Evolutionary conservation across 2,329 filamentous ascomycete species (phyloP).

Genomic region (Acrocalymma vagum): DNA sequence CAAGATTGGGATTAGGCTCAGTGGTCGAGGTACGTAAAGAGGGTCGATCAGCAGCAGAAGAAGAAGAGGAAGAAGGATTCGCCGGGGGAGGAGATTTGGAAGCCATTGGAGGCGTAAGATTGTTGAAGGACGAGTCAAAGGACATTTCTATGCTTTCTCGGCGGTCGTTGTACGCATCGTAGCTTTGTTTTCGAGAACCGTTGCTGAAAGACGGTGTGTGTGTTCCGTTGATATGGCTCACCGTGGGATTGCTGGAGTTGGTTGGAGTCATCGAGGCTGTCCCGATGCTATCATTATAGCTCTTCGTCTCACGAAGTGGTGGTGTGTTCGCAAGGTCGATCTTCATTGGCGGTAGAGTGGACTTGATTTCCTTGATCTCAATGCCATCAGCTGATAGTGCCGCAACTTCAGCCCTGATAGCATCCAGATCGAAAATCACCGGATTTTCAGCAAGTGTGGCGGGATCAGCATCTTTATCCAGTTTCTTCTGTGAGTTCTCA

Average conservation of each 20-base stretch:
- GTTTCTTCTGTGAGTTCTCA: constrained; percentile 62
- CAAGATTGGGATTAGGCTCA: constrained; percentile 19
- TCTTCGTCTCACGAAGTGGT: constrained; percentile 50
- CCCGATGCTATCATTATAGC: constrained; percentile 48
- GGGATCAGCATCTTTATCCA: constrained; percentile 52
- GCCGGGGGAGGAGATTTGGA: constrained; percentile 12
- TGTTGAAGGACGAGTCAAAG: constrained; percentile 51
- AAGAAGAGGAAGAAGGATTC: constrained; percentile 21
- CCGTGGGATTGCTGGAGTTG: constrained; percentile 25
- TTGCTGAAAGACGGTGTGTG: constrained; percentile 12
- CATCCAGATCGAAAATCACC: constrained; percentile 94
- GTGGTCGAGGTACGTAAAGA: constrained; percentile 39
- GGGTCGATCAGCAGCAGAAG: constrained; percentile 29
- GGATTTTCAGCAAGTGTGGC: constrained; percentile 63
- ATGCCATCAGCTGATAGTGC: constrained; percentile 78
- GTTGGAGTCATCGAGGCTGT: constrained; percentile 7
- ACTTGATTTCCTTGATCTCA: constrained; percentile 82
- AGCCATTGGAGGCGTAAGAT: constrained; percentile 20
- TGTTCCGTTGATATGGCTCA: constrained; percentile 25
- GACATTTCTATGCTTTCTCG: constrained; percentile 50
- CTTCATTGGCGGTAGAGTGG: constrained; percentile 90
- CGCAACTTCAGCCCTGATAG: constrained; percentile 74
- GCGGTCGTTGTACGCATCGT: constrained; percentile 47
- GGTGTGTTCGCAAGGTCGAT: constrained; percentile 57
- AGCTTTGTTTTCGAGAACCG: constrained; percentile 17